Conservation (phyloP, 2,329 filamentous ascomycete species). For the Metarhizium sp. region DNA sequence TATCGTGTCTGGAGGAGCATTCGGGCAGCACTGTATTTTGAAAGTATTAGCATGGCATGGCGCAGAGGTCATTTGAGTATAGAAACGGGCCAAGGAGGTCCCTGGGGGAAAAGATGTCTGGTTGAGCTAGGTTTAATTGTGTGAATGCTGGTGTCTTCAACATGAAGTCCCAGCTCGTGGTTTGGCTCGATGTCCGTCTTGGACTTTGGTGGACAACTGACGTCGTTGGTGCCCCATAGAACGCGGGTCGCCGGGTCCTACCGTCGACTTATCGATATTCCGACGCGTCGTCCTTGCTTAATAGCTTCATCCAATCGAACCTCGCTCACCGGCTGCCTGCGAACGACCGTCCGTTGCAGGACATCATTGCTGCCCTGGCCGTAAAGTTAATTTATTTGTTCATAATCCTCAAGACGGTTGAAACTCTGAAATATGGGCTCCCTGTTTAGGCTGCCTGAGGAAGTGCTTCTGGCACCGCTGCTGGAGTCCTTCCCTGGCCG, state of each 20-base stretch:
- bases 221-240: background rate
- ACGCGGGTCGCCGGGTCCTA: background rate
- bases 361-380: background rate
- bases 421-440: slow-evolving; percentile 19
- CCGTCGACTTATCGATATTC: background rate
- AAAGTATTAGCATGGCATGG: slow-evolving; percentile 1
- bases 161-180: too few relatives aligned
- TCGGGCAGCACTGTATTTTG: slow-evolving; percentile 2
- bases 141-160: too few relatives aligned
- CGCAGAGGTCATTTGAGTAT: background rate
- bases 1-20: background rate
- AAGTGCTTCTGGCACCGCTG: slow-evolving; percentile 36
- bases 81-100: background rate
- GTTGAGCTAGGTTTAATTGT: too few relatives aligned
- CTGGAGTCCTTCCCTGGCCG: slow-evolving; percentile 44
- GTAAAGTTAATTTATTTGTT: too few relatives aligned
- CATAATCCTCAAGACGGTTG: too few relatives aligned
- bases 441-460: slow-evolving; percentile 43
- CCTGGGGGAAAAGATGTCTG: too few relatives aligned
- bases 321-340: background rate
- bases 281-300: background rate
- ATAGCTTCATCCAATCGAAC: background rate
- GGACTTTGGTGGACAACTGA: background rate
- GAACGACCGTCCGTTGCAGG: background rate
- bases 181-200: too few relatives aligned